Percentiles rank a stretch among this genome's conserved stretches.
These are phyloP conservation scores for Aphanomyces euteiches DNA, from an alignment of 352 stramenopile genomes.

Conservation along the genomic window DNA sequence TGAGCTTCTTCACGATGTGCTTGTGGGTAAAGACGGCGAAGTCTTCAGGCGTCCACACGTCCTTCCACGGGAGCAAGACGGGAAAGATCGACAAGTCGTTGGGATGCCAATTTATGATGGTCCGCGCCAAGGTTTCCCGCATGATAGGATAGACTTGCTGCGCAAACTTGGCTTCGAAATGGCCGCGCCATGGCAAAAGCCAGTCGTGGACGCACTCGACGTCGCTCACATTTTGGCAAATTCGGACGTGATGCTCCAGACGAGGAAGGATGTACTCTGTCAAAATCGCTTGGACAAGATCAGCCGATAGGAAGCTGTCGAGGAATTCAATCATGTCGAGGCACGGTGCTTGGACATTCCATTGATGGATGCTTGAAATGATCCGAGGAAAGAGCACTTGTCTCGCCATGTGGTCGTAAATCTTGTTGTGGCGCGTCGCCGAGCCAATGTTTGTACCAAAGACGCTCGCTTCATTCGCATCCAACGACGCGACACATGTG, in stretches of 20 bases:
- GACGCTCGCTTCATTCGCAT: background rate
- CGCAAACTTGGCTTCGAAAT: slow-evolving; percentile 43
- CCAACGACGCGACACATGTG: slow-evolving; percentile 11
- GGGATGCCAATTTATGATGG: slow-evolving; percentile 77
- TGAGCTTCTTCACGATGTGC: slow-evolving; percentile 69
- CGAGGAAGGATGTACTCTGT: slow-evolving; percentile 59
- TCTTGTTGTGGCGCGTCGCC: slow-evolving; percentile 23
- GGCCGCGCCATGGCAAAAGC: slow-evolving; percentile 62
- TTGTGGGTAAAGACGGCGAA: slow-evolving; percentile 83
- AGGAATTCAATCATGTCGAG: slow-evolving; percentile 13
- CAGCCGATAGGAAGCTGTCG: slow-evolving; percentile 2
- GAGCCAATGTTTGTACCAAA: slow-evolving; percentile 21
- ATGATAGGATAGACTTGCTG: slow-evolving; percentile 64
- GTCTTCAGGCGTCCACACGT: slow-evolving; percentile 69
- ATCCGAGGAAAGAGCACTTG: slow-evolving; percentile 7
- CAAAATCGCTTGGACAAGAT: slow-evolving; percentile 55
- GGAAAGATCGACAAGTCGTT: slow-evolving; percentile 61
- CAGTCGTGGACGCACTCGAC: slow-evolving; percentile 66
- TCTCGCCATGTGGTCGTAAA: slow-evolving; percentile 20
- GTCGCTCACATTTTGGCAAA: slow-evolving; percentile 52
- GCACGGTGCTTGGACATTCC: background rate
- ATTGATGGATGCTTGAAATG: slow-evolving; percentile 16
- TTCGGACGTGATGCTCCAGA: slow-evolving; percentile 64
- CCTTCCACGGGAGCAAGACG: slow-evolving; percentile 64
- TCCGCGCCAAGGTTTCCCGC: slow-evolving; percentile 52